Conservation (phyloP, 345 rosid genomes). For the Durio zibethinus region DNA sequence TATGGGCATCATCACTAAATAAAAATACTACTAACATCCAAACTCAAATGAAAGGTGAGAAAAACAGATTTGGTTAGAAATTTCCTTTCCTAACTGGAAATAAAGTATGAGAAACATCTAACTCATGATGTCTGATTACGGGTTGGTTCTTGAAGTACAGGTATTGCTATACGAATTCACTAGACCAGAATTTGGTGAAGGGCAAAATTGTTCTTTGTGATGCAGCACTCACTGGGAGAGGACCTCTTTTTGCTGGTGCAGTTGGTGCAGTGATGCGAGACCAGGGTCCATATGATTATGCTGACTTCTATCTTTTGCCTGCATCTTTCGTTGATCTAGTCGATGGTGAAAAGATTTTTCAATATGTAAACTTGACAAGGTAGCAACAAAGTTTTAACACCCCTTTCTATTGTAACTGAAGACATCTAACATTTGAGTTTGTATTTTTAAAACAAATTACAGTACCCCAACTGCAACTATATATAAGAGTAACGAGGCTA, state of each 20-base stretch:
- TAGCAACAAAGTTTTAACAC: neutral
- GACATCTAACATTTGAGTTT: neutral
- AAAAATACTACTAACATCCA: no score
- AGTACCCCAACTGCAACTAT: neutral
- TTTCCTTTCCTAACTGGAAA: no score
- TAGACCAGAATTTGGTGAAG: conserved; percentile 35
- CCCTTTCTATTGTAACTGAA: no score
- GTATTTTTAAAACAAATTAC: neutral
- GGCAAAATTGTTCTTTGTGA: conserved; percentile 59
- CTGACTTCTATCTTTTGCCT: neutral
- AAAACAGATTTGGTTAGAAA: no score
- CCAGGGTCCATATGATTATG: neutral
- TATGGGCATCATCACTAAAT: no score
- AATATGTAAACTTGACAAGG: neutral
- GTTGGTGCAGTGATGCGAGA: neutral
- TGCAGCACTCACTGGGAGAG: neutral
- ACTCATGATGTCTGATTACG: neutral
- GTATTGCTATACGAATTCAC: conserved; percentile 35
- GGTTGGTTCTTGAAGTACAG: conserved; percentile 33
- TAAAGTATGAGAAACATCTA: no score
- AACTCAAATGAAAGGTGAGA: no score
- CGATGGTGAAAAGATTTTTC: neutral
- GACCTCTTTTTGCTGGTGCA: neutral
- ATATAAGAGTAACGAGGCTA: neutral
- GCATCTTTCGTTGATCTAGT: neutral